Conservation (phyloP, 2,329 filamentous ascomycete species). For the Colletotrichum tropicale region DNA sequence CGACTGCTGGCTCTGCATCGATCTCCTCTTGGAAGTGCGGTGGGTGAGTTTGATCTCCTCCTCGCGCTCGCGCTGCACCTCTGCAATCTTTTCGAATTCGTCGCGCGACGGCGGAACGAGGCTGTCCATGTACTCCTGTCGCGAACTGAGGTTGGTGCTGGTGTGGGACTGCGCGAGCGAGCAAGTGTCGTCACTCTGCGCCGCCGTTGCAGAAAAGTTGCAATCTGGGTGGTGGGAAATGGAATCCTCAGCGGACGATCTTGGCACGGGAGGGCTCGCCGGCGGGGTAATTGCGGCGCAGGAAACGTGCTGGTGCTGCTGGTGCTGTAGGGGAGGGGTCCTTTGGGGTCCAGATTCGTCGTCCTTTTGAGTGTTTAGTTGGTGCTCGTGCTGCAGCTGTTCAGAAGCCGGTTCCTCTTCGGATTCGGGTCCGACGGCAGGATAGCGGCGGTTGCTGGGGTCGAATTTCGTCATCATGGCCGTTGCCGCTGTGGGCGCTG, state of each 20-base stretch:
- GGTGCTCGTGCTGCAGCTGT: not conserved
- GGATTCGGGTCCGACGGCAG: not conserved
- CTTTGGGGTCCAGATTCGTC: not conserved
- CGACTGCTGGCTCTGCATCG: slow-evolving; percentile 34
- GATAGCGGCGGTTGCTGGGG: not conserved
- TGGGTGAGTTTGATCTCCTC: slow-evolving; percentile 45
- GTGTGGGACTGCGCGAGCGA: slow-evolving; percentile 10
- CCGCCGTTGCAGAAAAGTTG: slow-evolving; percentile 3
- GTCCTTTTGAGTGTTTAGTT: not conserved
- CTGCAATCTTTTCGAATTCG: slow-evolving; percentile 53
- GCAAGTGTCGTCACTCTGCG: slow-evolving; percentile 18
- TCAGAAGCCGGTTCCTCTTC: not conserved
- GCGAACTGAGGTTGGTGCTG: slow-evolving; percentile 21
- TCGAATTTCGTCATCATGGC: slow-evolving; percentile 18
- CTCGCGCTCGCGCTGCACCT: slow-evolving; percentile 53
- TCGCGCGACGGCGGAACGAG: slow-evolving; percentile 50
- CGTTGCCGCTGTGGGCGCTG: not conserved
- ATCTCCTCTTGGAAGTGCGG: slow-evolving; percentile 39
- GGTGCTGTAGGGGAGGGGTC: not conserved
- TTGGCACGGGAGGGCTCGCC: slow-evolving; percentile 16
- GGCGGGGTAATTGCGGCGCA: slow-evolving; percentile 16
- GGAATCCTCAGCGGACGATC: not conserved
- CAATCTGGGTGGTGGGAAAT: not conserved
- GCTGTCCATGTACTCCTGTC: slow-evolving; percentile 54
- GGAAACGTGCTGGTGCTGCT: not conserved